Evolutionary conservation across 768 basidiomycete species (phyloP), one percentile per base, ranked within the genome.

Genomic region (Psilocybe sp.): DNA sequence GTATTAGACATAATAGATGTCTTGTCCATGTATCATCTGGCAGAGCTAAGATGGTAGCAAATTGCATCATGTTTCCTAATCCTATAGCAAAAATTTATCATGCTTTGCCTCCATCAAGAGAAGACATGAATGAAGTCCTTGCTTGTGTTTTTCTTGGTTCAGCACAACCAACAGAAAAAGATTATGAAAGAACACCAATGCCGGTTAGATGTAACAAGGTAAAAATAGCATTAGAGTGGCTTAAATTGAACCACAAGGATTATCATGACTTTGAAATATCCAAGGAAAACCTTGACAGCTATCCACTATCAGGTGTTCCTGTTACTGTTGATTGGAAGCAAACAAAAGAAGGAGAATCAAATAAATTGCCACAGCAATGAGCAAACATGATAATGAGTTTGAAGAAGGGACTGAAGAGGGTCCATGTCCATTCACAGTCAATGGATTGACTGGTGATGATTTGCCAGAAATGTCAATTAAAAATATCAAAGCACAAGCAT

Each of bases 371-470:
- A 20, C 52, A 7, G 47, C 53, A 19, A 53, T 52, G 14, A 59
- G 59, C 40, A 40, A 56, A 2, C 38, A 62, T 53, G 64, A 69
- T 41, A 47, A 34, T 15, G 59, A 62, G 4, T 55, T 54, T 2
- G 63, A 71, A 16, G 58, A 64, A 18, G 66, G 69, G 14, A 59
- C 56, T 10, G 45, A 51, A n/a, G 41, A 47, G 1, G 71, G 71
- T 2, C 34, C 48, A 0, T 73, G 72, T 54, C 60, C 70, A 0
- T 73, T 75, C 51, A 54, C 62, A 9, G 68, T 74, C 3, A 65
- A 73, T 60, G 64, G 68, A 11, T 9, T 74, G 0, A 61, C 60
- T 20, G 70, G 61, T 0, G 53, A 60, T 5, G 40, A 63, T 4
- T 47, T 64, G 9, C 19, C 50, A 18, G 49, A 55, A 2, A 54